A percentile compares a stretch with the other conserved stretches of the same genome.
These are phyloP conservation scores for Saitozyma podzolica DNA, from an alignment of 768 basidiomycete species.

Conservation along the genomic window DNA sequence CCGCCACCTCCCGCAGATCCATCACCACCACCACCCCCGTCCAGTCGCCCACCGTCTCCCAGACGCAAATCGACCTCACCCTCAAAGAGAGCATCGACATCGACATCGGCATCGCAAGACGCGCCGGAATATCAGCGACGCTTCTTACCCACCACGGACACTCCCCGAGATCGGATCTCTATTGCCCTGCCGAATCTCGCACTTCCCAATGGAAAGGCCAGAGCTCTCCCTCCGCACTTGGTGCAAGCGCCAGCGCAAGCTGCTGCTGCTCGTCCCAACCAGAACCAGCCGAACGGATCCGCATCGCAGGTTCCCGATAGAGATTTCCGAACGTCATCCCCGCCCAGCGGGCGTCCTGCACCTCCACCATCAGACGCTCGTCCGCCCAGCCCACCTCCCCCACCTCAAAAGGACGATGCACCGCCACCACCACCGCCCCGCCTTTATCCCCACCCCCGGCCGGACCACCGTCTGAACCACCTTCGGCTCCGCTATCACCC, in stretches of 20 bases:
- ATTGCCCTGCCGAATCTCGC: neutral
- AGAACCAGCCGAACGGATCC: neutral
- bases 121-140: neutral
- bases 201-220: conserved; percentile 3
- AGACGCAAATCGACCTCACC: neutral
- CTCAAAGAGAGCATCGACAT: neutral
- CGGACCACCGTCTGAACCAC: conserved; percentile 20
- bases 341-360: conserved; percentile 5
- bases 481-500: conserved; percentile 26
- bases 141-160: neutral
- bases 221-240: conserved; percentile 2
- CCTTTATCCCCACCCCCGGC: conserved; percentile 21
- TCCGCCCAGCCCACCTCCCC: conserved; percentile 24
- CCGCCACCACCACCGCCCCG: conserved; percentile 22
- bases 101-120: neutral
- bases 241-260: neutral
- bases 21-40: conserved; percentile 1
- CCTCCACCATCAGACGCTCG: conserved; percentile 6
- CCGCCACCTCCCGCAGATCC: conserved; percentile 1
- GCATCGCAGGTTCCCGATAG: neutral
- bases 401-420: conserved; percentile 10
- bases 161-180: neutral
- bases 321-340: neutral
- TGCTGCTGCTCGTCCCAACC: neutral
- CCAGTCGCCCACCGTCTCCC: neutral